phyloP scores from a whole-genome alignment of 768 basidiomycete genomes.

The Tulasnella calospora region DNA sequence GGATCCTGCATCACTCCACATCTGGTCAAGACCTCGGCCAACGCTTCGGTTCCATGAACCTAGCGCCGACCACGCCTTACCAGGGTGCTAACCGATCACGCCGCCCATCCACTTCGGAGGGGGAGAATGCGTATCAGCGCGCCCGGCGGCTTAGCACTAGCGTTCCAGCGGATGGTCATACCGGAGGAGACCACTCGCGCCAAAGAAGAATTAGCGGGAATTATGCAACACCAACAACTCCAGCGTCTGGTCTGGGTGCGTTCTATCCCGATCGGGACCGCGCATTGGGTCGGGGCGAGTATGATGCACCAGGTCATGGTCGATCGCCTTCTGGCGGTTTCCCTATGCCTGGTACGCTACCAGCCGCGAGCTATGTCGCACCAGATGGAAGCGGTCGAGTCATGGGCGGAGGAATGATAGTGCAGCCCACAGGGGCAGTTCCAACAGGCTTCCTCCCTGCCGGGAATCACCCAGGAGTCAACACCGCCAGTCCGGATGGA shows the following conservation, averaged over 20 bases:
- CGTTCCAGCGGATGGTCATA: not conserved
- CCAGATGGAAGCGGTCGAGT: not conserved
- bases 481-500: not conserved
- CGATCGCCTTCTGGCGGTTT: not conserved
- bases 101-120: conserved; percentile 13
- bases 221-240: not conserved
- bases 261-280: conserved; percentile 5
- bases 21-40: conserved; percentile 4
- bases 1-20: conserved; percentile 12
- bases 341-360: not conserved
- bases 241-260: not conserved
- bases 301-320: not conserved
- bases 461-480: not conserved
- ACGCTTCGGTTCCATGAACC: conserved; percentile 9
- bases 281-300: not conserved
- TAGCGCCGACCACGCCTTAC: not conserved
- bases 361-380: not conserved
- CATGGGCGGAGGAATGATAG: conserved; percentile 3
- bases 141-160: not conserved
- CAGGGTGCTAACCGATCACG: not conserved
- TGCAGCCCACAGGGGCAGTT: not conserved
- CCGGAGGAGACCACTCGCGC: not conserved
- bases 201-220: not conserved
- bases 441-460: not conserved
- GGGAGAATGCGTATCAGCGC: not conserved